phyloP scores from a whole-genome alignment of 805 yeast species.

The Torulaspora indica region DNA sequence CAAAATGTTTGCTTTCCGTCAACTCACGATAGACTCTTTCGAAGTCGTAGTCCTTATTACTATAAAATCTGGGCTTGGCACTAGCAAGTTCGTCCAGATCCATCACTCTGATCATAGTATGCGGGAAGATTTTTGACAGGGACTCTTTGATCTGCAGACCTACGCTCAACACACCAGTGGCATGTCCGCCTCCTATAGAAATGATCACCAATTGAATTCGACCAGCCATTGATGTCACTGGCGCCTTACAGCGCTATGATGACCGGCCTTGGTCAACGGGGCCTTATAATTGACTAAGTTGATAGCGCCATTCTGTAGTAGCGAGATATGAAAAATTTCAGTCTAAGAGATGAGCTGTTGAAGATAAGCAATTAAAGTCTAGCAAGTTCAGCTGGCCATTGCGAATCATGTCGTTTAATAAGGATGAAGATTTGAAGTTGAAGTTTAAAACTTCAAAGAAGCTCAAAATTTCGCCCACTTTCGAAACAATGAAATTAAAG shows the following conservation, averaged over 20 bases:
- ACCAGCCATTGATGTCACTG: slow-evolving; percentile 4
- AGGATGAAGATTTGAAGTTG: slow-evolving; percentile 53
- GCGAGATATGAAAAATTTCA: slow-evolving; percentile 5
- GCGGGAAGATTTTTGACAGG: slow-evolving; percentile 21
- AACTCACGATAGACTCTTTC: slow-evolving; percentile 22
- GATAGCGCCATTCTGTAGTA: background rate
- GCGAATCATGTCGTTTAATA: slow-evolving; percentile 52
- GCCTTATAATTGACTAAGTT: background rate
- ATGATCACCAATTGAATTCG: slow-evolving; percentile 16
- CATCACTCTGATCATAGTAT: slow-evolving; percentile 33
- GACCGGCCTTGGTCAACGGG: too few relatives aligned
- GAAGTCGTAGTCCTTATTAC: slow-evolving; percentile 36
- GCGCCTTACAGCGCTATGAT: background rate
- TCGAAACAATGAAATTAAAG: slow-evolving; percentile 71
- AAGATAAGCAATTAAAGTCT: background rate
- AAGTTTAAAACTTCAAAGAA: slow-evolving; percentile 61
- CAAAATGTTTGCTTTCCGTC: slow-evolving; percentile 7
- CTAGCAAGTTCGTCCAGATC: slow-evolving; percentile 39
- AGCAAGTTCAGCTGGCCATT: background rate
- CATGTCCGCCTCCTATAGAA: slow-evolving; percentile 34
- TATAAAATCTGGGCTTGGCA: slow-evolving; percentile 19
- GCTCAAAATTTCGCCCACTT: slow-evolving; percentile 48
- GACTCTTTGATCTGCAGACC: slow-evolving; percentile 38
- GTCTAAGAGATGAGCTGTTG: slow-evolving; percentile 7
- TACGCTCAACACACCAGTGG: slow-evolving; percentile 32